Base-by-base conservation (phyloP, 108 stramenopile genomes). In the Cyclotella choctawhatcheeana region DNA sequence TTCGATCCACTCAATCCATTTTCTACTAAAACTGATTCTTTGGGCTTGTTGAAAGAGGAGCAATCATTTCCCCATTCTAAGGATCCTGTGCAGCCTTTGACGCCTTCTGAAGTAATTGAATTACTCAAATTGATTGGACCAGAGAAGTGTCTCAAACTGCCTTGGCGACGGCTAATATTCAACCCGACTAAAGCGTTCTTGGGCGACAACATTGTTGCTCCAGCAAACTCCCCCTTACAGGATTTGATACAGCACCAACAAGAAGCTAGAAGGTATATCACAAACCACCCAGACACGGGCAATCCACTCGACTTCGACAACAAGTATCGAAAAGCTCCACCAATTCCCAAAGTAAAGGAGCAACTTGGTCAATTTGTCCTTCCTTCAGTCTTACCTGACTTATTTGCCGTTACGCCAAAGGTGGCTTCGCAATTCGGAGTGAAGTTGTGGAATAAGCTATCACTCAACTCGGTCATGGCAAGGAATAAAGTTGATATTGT, bases 81-180 rank as follows among this genome's bases (percentile, higher is more conserved):
- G 16, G 51, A 45, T n/a, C 76, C 71, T 34, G 72, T 77, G 0
- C 22, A 59, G 7, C 77, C 76, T 53, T 51, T 82, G 25, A 68
- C 55, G 31, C 26, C 30, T 61, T 7, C 3, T n/a, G 70, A 82
- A 54, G 26, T 78, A 4, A 31, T 50, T 4, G 60, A 78, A 44
- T 53, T 82, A 43, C 32, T 82, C 18, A 77, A 78, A 33, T 17
- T 73, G 16, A 17, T 82, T 7, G 81, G 81, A 13, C 81, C 81
- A 54, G 43, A 59, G 32, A 65, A 74, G 16, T 74, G 81, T 48
- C 44, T 74, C n/a, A 43, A n/a, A 24, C 48, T 63, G 10, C 81
- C 81, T 26, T 82, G 81, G 81, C 58, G 65, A 2, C 35, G 66
- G 12, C 45, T 82, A 2, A 66, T 52, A 21, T 82, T 82, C 31